Evolutionary conservation across 2,329 filamentous ascomycete species (phyloP).

Genomic region (Aspergillus ruber): DNA sequence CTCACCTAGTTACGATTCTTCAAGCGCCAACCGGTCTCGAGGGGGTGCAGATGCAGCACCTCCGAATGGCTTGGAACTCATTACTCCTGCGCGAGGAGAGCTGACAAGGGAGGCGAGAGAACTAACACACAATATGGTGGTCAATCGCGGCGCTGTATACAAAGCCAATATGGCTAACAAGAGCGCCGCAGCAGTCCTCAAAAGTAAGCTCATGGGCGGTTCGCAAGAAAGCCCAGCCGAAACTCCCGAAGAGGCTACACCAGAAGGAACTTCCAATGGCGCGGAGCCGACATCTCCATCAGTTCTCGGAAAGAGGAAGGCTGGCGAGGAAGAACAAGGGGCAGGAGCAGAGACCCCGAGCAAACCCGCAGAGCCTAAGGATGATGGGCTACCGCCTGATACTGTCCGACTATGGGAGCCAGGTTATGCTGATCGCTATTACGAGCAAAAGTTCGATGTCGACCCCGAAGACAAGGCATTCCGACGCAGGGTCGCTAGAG

Average conservation of each 20-base stretch:
- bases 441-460: conserved; percentile 90
- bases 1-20: conserved; percentile 37
- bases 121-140: conserved; percentile 81
- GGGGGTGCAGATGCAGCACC: conserved; percentile 26
- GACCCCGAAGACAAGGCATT: conserved; percentile 76
- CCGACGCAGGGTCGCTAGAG: conserved; percentile 76
- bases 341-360: conserved; percentile 52
- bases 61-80: conserved; percentile 49
- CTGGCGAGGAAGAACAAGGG: conserved; percentile 57
- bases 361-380: conserved; percentile 46
- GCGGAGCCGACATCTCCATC: conserved; percentile 25
- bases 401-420: conserved; percentile 89
- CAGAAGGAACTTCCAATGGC: conserved; percentile 19
- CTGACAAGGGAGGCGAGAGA: conserved; percentile 52
- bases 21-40: conserved; percentile 17
- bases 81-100: conserved; percentile 49
- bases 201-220: conserved; percentile 62
- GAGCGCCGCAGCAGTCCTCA: conserved; percentile 83
- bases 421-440: conserved; percentile 91
- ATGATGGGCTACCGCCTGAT: conserved; percentile 64
- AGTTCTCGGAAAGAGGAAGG: conserved; percentile 55
- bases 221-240: conserved; percentile 16
- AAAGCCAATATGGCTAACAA: conserved; percentile 81
- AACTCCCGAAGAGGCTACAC: conserved; percentile 18
- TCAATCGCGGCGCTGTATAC: conserved; percentile 61